These are phyloP conservation scores for Talaromyces sp. DNA, from an alignment of 2,329 filamentous ascomycete species.

Conservation along the genomic window DNA sequence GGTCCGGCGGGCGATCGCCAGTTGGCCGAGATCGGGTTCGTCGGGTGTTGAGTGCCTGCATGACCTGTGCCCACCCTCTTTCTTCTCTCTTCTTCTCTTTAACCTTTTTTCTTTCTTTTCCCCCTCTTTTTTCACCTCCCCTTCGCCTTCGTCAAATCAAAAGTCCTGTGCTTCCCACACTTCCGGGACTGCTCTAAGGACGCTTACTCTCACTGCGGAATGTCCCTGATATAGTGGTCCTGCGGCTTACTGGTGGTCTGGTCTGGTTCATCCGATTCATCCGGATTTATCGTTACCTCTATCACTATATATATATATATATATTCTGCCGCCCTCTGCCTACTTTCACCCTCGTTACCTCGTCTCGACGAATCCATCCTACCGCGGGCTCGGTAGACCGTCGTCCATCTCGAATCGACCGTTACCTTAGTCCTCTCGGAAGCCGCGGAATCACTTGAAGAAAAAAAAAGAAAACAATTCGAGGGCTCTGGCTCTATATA, in stretches of 20 bases:
- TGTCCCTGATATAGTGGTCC: conserved; percentile 18
- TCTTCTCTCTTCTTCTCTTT: neutral
- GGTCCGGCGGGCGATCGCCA: neutral
- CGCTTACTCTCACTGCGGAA: neutral
- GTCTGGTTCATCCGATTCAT: conserved; percentile 12
- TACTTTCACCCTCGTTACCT: too few relatives aligned
- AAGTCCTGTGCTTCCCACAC: neutral
- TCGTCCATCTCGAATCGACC: neutral
- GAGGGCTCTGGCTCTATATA: conserved; percentile 5
- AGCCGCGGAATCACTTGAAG: neutral
- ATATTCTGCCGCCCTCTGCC: neutral
- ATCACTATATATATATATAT: conserved; percentile 1
- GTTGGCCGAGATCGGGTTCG: neutral
- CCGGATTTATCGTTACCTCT: conserved; percentile 8
- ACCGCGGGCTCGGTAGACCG: conserved; percentile 13
- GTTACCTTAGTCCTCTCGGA: neutral
- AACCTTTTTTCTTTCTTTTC: neutral
- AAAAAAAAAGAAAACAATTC: neutral
- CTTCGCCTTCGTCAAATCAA: neutral
- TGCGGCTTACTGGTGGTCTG: conserved; percentile 22
- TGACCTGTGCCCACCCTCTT: neutral
- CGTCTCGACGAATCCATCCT: conserved; percentile 11
- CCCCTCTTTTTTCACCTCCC: neutral
- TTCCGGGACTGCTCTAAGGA: neutral
- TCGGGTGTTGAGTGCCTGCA: neutral